These are phyloP conservation scores for Bipolaris bicolor DNA, from an alignment of 2,329 filamentous ascomycete species.

Conservation along the genomic window DNA sequence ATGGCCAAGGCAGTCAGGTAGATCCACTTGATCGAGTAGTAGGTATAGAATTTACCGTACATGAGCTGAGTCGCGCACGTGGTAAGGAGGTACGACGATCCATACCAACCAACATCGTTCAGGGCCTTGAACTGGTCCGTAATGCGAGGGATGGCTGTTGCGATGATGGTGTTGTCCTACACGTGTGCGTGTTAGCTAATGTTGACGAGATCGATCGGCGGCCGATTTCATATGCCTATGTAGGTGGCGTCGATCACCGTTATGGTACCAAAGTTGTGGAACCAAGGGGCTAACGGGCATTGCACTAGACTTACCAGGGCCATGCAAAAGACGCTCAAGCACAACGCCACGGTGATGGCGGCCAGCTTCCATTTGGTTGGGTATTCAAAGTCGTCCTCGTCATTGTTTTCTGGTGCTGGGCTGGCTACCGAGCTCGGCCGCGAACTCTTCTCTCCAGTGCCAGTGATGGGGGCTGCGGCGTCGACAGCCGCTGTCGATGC, in stretches of 20 bases:
- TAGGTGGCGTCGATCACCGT: slow-evolving; percentile 7
- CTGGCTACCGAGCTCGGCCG: slow-evolving; percentile 28
- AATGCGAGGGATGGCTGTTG: slow-evolving; percentile 56
- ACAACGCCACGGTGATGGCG: slow-evolving; percentile 44
- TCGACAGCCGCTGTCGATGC: slow-evolving; percentile 29
- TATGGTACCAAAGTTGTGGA: slow-evolving; percentile 1
- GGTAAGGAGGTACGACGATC: slow-evolving; percentile 51
- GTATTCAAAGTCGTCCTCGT: slow-evolving; percentile 44
- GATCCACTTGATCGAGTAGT: slow-evolving; percentile 56
- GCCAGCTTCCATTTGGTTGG: slow-evolving; percentile 43
- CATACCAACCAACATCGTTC: slow-evolving; percentile 57
- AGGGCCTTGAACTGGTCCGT: slow-evolving; percentile 56
- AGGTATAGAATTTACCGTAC: slow-evolving; percentile 54
- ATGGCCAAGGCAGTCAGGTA: slow-evolving; percentile 54
- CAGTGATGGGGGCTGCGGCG: slow-evolving; percentile 18
- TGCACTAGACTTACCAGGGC: slow-evolving; percentile 37
- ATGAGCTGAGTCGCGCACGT: slow-evolving; percentile 50
- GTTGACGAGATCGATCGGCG: neutral
- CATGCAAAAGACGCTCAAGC: slow-evolving; percentile 49
- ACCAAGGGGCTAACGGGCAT: neutral
- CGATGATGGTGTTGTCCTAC: slow-evolving; percentile 57
- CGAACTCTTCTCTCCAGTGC: slow-evolving; percentile 14
- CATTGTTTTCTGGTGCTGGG: slow-evolving; percentile 18
- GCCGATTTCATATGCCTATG: slow-evolving; percentile 1
- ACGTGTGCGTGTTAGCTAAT: neutral